Evolutionary conservation across 1,139 yeast species (phyloP), one percentile per base, ranked within the genome.

Genomic region (Taphrina flavorubra): DNA sequence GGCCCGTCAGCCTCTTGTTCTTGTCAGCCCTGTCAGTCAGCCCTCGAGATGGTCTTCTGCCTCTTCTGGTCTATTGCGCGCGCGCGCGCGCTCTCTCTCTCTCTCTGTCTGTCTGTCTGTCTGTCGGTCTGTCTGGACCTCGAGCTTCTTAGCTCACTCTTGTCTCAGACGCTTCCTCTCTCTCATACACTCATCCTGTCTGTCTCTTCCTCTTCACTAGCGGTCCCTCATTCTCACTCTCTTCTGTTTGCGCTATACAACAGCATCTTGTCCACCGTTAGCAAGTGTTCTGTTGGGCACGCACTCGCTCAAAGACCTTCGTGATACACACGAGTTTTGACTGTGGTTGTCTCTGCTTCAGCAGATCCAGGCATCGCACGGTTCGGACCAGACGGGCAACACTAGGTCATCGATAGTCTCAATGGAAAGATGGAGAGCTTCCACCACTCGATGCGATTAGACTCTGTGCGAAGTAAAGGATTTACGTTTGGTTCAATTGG

Each of bases 1-100:
- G 47, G n/a, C 47, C 42, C 47, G 18, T 44, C 47, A 44, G 47
- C 47, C 47, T 14, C 47, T 44, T 44, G 47, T 44, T 16, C 31
- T 14, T 39, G 42, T 39, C 42, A 39, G 42, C 42, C 42, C 14
- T 39, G 42, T 39, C 42, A 25, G 4, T 25, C 31, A 25, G 31
- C 31, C 31, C 31, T 25, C 31, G 31, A 25, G 31, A 25, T 25
- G 31, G 31, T 25, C 31, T 25, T 25, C 31, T 25, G 31, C 31
- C 31, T 25, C 31, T 25, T 25, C 31, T 25, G 31, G 31, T 25
- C 31, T 39, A 6, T 14, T 14, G 42, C 14, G 42, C 42, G 14
- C 42, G 42, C 42, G 14, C 14, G 42, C 42, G 2, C 14, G 3
- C 14, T 39, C 42, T 39, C 42, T 39, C 42, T 39, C 14, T 14